Conservation (phyloP, 805 yeast species). For the Wickerhamiella qilinensis region DNA sequence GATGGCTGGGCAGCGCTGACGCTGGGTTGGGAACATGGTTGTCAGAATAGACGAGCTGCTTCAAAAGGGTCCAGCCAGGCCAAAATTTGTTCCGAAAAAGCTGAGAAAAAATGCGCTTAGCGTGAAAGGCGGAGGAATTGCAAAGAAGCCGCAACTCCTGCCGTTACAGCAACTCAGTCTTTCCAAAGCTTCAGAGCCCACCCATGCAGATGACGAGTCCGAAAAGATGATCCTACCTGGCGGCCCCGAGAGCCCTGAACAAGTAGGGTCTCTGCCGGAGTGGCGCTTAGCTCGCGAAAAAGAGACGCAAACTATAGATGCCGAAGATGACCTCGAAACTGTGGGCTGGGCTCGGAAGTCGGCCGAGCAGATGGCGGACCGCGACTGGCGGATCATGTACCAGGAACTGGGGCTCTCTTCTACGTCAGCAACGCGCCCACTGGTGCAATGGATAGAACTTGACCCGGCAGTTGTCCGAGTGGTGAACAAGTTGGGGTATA, state of each 20-base stretch:
- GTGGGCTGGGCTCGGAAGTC: conserved; percentile 10
- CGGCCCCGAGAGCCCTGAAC: too few relatives aligned
- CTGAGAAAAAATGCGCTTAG: conserved; percentile 7
- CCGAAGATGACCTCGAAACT: too few relatives aligned
- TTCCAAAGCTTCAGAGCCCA: too few relatives aligned
- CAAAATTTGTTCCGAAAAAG: conserved; percentile 4
- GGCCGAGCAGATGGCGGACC: conserved; percentile 40
- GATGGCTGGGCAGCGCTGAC: too few relatives aligned
- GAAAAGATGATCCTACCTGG: too few relatives aligned
- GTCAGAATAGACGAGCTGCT: neutral
- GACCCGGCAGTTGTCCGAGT: conserved; percentile 26
- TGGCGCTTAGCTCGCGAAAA: too few relatives aligned
- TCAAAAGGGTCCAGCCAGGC: conserved; percentile 4
- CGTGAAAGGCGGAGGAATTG: too few relatives aligned
- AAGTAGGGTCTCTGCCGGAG: too few relatives aligned
- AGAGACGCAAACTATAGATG: too few relatives aligned
- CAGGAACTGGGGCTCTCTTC: conserved; percentile 60
- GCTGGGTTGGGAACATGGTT: neutral
- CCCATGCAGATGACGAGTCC: too few relatives aligned
- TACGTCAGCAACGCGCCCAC: conserved; percentile 33
- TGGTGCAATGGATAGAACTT: conserved; percentile 62
- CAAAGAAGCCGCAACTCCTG: too few relatives aligned
- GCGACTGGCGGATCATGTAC: conserved; percentile 82
- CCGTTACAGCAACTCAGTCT: too few relatives aligned
- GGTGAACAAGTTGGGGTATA: conserved; percentile 26